Evolutionary conservation across 352 stramenopile species (phyloP).

Genomic region (Phytophthora hibernalis): DNA sequence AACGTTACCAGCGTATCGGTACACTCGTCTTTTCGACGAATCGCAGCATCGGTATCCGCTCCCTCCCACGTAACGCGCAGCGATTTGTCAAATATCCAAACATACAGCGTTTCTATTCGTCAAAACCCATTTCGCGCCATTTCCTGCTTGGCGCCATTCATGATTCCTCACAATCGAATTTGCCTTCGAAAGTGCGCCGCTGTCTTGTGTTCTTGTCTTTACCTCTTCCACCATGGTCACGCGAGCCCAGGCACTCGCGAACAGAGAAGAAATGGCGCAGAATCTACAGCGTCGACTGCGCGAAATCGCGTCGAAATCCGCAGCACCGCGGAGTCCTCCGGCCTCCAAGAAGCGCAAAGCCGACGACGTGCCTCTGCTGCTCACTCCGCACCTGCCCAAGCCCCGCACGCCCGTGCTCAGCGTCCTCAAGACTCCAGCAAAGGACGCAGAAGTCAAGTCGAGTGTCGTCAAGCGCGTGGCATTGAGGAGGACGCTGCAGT

Average conservation of each 20-base stretch:
- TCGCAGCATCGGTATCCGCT: not conserved
- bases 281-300: constrained; percentile 28
- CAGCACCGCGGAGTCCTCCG: constrained; percentile 14
- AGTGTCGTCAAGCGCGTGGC: constrained; percentile 6
- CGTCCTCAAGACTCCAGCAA: constrained; percentile 13
- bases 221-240: constrained; percentile 29
- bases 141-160: constrained; percentile 35
- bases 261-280: constrained; percentile 22
- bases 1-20: constrained; percentile 15
- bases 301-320: constrained; percentile 7
- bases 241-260: constrained; percentile 29
- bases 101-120: constrained; percentile 10
- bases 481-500: constrained; percentile 30
- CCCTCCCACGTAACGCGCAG: not conserved
- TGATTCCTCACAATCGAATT: constrained; percentile 36
- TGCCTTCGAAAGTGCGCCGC: constrained; percentile 2
- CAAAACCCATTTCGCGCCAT: constrained; percentile 28
- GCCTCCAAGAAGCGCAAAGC: constrained; percentile 41
- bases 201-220: not conserved
- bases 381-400: constrained; percentile 33
- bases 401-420: constrained; percentile 5
- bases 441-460: constrained; percentile 6
- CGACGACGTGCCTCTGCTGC: constrained; percentile 21
- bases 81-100: constrained; percentile 23
- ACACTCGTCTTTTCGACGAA: constrained; percentile 13